Base-by-base conservation (phyloP, 2,329 filamentous ascomycete genomes). In the Fusarium continuum region DNA sequence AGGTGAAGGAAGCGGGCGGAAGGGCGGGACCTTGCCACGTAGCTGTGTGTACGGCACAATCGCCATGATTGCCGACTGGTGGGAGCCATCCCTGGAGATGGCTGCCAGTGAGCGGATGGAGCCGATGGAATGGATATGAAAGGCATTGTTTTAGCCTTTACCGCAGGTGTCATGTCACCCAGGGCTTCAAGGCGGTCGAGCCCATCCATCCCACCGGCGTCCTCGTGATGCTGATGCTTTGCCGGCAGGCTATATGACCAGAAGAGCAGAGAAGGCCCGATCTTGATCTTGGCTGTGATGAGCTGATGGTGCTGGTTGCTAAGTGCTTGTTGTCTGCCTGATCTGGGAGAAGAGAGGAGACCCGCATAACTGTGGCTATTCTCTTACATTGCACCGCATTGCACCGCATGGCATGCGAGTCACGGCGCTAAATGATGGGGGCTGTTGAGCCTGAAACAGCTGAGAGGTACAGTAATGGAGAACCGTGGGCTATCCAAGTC, bases 1-100 rank as follows among this genome's bases (percentile, higher is more conserved):
- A 66, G 54, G 63, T 46, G 38, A 34, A 34, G 45, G 39, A 59
- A 35, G 28, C 11, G 28, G 28, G 14, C 28, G 40, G 20, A 22
- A 52, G 47, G 47, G 63, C 63, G 46, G 45, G 49, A 56, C 54
- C 40, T 61, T 66, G 63, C 63, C 63, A 66, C 63, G 63, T 66
- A 67, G 58, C 58, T 54, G 36, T 46, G 20, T 40, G 39, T 28
- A 40, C 63, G 53, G 63, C 29, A 49, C 54, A 57, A 45, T 61
- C 39, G 54, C 54, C 49, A 45, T 52, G 23, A 50, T 31, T 64
- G 46, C 63, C 58, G 63, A 64, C 63, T 67, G 63, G 59, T 34
- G 49, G 57, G 55, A 39, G 59, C 36, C 19, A 40, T 23, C 51
- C 41, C 29, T 55, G 44, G 29, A 31, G 26, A 28, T 35, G 16